Conservation (phyloP, 306 rosid species). For the Mimosa bimucronata region DNA sequence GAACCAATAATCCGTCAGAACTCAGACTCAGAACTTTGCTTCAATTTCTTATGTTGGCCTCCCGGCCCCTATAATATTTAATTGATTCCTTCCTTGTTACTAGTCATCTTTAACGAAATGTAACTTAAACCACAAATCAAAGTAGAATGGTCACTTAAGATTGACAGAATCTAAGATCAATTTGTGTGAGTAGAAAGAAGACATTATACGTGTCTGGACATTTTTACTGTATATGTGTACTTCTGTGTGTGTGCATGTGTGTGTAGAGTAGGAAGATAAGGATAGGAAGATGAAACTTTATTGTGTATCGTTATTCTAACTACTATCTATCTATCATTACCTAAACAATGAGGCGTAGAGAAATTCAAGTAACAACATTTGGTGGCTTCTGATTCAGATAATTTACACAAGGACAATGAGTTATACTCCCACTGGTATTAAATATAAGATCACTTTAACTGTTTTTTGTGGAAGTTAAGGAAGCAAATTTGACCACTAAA, state of each 20-base stretch:
- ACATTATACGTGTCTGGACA: slow-evolving; percentile 41
- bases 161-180: neutral
- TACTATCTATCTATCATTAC: no score
- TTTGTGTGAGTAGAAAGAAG: slow-evolving; percentile 45
- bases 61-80: neutral
- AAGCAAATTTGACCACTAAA: no score
- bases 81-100: neutral
- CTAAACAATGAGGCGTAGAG: no score
- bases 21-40: neutral
- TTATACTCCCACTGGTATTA: no score
- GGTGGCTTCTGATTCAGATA: neutral
- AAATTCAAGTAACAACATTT: neutral
- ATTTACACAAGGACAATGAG: neutral
- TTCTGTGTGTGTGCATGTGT: no score
- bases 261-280: slow-evolving; percentile 39
- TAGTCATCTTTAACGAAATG: neutral
- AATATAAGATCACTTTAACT: no score
- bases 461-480: no score
- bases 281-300: slow-evolving; percentile 40
- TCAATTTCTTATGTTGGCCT: neutral
- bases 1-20: neutral
- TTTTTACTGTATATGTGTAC: neutral
- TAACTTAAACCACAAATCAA: neutral
- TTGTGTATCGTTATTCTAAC: no score
- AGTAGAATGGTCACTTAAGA: slow-evolving; percentile 3